A percentile compares a stretch with the other conserved stretches of the same genome.
Evolutionary conservation across 2,329 filamentous ascomycete species (phyloP).

Genomic region (Trichoderma sp.): DNA sequence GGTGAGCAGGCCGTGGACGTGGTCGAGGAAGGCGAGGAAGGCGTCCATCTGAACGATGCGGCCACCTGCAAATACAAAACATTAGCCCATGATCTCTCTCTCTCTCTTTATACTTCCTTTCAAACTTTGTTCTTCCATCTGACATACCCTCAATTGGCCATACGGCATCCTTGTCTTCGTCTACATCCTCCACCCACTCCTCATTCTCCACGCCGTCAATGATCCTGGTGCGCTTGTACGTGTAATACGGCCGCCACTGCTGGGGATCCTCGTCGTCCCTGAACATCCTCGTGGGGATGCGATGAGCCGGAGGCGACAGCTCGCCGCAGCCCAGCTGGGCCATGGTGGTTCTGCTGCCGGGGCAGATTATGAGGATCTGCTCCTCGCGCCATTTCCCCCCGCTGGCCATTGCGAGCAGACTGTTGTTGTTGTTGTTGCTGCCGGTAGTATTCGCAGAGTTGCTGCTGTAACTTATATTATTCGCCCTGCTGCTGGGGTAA

Average conservation of each 20-base stretch:
- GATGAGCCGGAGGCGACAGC: conserved; percentile 84
- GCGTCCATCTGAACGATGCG: conserved; percentile 87
- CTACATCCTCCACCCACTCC: conserved; percentile 83
- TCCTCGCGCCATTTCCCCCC: conserved; percentile 63
- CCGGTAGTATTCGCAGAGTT: not conserved
- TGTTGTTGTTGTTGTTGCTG: not conserved
- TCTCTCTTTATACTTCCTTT: not conserved
- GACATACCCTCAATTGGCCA: conserved; percentile 70
- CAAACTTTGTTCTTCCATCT: not conserved
- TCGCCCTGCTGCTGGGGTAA: not conserved
- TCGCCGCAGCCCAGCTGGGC: conserved; percentile 88
- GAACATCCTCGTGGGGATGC: conserved; percentile 93
- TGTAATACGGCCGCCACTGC: conserved; percentile 73
- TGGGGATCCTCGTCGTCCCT: conserved; percentile 73
- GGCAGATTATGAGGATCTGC: conserved; percentile 69
- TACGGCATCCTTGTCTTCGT: conserved; percentile 83
- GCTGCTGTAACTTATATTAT: not conserved
- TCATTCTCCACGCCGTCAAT: conserved; percentile 53
- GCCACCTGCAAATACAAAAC: conserved; percentile 54
- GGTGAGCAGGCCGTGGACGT: conserved; percentile 85
- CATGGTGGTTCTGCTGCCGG: conserved; percentile 84
- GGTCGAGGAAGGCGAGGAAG: conserved; percentile 88
- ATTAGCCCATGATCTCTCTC: not conserved
- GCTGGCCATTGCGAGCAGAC: conserved; percentile 48
- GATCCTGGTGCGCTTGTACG: conserved; percentile 62